These are phyloP conservation scores for Coelastrella sp. DNA, from an alignment of 139 green algal genomes.

Conservation along the genomic window DNA sequence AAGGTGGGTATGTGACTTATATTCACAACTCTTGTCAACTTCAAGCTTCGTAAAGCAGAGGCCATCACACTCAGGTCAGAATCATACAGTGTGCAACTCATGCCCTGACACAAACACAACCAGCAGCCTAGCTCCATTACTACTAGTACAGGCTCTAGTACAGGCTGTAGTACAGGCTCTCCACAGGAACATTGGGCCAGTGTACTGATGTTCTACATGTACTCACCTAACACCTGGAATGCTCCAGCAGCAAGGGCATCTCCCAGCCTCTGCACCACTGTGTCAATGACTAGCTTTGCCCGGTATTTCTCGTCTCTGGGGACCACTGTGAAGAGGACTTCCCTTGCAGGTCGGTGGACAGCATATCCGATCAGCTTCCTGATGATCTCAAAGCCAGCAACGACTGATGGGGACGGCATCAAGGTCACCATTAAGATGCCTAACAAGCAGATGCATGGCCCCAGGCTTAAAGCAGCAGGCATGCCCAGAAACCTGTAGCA, in stretches of 20 bases:
- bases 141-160: no score
- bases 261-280: constrained; percentile 60
- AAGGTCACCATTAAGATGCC: background rate
- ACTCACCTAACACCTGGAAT: constrained; percentile 58
- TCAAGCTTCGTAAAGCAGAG: no score
- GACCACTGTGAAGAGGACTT: constrained; percentile 88
- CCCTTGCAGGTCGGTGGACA: constrained; percentile 72
- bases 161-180: no score
- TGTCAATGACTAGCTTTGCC: constrained; percentile 74
- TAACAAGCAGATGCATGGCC: constrained; percentile 1
- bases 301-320: constrained; percentile 82
- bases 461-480: background rate
- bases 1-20: no score
- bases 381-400: constrained; percentile 66
- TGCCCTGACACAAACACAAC: no score
- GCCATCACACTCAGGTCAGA: no score
- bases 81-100: no score
- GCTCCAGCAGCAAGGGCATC: constrained; percentile 40
- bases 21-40: no score
- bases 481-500: constrained; percentile 28
- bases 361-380: constrained; percentile 78
- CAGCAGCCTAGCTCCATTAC: no score
- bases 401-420: constrained; percentile 28
- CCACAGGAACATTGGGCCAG: no score
- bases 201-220: no score